Evolutionary conservation across 2,329 filamentous ascomycete species (phyloP).

Genomic region (Aureobasidium mangrovei): DNA sequence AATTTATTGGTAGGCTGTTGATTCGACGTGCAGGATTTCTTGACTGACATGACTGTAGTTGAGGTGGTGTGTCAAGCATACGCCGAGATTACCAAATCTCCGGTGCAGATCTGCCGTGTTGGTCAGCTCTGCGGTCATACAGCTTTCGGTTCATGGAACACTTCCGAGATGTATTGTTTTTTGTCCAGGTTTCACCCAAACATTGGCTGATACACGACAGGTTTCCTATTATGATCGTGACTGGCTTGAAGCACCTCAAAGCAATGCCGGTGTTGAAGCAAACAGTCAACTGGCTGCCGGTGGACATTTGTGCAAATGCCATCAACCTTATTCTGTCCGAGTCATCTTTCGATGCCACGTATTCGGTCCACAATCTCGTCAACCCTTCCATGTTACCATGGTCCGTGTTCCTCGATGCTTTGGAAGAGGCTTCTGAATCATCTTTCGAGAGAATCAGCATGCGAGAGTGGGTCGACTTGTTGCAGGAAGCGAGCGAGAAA

Average conservation of each 20-base stretch:
- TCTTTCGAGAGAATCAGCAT: conserved; percentile 12
- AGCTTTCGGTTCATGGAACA: conserved; percentile 12
- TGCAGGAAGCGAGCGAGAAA: not conserved
- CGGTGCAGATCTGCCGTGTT: conserved; percentile 14
- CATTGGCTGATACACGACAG: not conserved
- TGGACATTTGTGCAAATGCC: conserved; percentile 12
- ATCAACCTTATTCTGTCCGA: not conserved
- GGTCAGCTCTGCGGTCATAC: conserved; percentile 17
- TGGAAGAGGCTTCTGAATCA: not conserved
- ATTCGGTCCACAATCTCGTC: conserved; percentile 15
- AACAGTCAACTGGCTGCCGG: conserved; percentile 15
- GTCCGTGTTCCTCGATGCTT: conserved; percentile 3
- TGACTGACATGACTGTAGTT: not conserved
- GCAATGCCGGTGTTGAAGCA: conserved; percentile 12
- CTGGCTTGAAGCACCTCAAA: conserved; percentile 12
- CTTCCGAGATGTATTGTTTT: conserved; percentile 12
- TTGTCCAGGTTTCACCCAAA: too few relatives aligned
- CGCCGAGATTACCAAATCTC: not conserved
- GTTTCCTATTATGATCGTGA: conserved; percentile 16
- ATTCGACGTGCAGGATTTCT: not conserved
- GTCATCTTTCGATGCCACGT: not conserved
- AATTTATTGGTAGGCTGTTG: conserved; percentile 14
- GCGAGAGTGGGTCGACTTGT: conserved; percentile 9
- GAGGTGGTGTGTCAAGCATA: conserved; percentile 13
- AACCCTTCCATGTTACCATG: conserved; percentile 12